These are phyloP conservation scores for Aspergillus sp. DNA, from an alignment of 2,329 filamentous ascomycete species.

Conservation along the genomic window DNA sequence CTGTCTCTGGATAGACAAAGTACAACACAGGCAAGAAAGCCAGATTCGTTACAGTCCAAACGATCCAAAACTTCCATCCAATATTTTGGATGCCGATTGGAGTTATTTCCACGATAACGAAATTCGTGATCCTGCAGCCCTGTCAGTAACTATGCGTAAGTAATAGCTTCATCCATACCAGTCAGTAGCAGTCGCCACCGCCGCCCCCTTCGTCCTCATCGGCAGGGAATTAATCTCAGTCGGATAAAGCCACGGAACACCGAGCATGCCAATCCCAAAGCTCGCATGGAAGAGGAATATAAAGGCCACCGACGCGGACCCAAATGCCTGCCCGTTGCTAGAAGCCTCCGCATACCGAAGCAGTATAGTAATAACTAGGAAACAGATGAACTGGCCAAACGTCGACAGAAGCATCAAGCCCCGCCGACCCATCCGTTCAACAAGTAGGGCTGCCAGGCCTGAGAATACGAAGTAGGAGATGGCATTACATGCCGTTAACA, in stretches of 20 bases:
- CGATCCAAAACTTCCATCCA: constrained; percentile 46
- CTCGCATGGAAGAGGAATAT: constrained; percentile 55
- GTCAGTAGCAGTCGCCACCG: constrained; percentile 50
- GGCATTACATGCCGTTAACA: constrained; percentile 58
- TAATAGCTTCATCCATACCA: constrained; percentile 26
- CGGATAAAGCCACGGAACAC: constrained; percentile 39
- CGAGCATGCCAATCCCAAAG: constrained; percentile 49
- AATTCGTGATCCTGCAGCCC: constrained; percentile 19
- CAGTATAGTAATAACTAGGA: constrained; percentile 53
- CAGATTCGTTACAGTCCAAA: constrained; percentile 48
- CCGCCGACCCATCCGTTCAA: constrained; percentile 55
- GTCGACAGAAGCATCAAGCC: constrained; percentile 59
- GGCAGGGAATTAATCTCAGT: constrained; percentile 51
- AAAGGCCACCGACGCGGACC: constrained; percentile 46
- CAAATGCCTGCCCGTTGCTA: background rate
- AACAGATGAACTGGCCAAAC: constrained; percentile 52
- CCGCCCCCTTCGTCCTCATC: constrained; percentile 50
- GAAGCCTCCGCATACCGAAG: constrained; percentile 38
- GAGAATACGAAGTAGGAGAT: constrained; percentile 52
- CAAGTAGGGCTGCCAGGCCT: constrained; percentile 47
- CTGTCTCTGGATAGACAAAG: constrained; percentile 38
- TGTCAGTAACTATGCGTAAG: too few relatives aligned
- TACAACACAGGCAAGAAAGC: constrained; percentile 51
- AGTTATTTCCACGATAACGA: constrained; percentile 45
- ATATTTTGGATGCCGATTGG: constrained; percentile 45